These are phyloP conservation scores for Ramularia endophylla DNA, from an alignment of 2,329 filamentous ascomycete genomes.

Conservation along the genomic window DNA sequence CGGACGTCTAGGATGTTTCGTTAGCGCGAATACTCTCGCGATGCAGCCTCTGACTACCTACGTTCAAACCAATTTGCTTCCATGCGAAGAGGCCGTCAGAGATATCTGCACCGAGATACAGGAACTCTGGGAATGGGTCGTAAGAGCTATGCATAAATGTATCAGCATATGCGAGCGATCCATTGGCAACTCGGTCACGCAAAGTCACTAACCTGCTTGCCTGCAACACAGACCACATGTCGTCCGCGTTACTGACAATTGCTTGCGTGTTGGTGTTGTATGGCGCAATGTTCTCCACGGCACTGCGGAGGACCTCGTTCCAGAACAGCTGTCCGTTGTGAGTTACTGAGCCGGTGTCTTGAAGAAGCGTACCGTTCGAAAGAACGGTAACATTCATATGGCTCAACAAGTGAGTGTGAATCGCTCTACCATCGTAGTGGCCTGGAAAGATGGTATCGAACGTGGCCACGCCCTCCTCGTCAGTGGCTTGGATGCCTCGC, in stretches of 20 bases:
- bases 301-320: slow-evolving; percentile 51
- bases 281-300: slow-evolving; percentile 46
- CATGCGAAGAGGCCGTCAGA: slow-evolving; percentile 49
- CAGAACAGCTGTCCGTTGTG: slow-evolving; percentile 62
- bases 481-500: slow-evolving; percentile 37
- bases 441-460: slow-evolving; percentile 43
- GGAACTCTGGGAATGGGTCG: too few relatives aligned
- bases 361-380: slow-evolving; percentile 43
- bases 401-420: slow-evolving; percentile 38
- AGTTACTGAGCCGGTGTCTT: slow-evolving; percentile 45
- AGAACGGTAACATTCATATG: slow-evolving; percentile 33
- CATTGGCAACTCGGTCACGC: too few relatives aligned
- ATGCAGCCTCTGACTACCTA: too few relatives aligned
- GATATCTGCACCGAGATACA: too few relatives aligned
- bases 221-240: slow-evolving; percentile 39
- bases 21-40: too few relatives aligned
- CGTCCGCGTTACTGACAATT: slow-evolving; percentile 47
- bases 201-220: too few relatives aligned
- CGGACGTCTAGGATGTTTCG: too few relatives aligned
- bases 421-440: slow-evolving; percentile 39
- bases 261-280: slow-evolving; percentile 38
- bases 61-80: slow-evolving; percentile 49
- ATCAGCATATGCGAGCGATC: too few relatives aligned
- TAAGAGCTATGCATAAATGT: too few relatives aligned
- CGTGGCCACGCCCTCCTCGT: slow-evolving; percentile 36